Evolutionary conservation across 371 early-diverging fungal species (phyloP), one percentile per base, ranked within the genome.

Genomic region (Syncephalastrum sp.): DNA sequence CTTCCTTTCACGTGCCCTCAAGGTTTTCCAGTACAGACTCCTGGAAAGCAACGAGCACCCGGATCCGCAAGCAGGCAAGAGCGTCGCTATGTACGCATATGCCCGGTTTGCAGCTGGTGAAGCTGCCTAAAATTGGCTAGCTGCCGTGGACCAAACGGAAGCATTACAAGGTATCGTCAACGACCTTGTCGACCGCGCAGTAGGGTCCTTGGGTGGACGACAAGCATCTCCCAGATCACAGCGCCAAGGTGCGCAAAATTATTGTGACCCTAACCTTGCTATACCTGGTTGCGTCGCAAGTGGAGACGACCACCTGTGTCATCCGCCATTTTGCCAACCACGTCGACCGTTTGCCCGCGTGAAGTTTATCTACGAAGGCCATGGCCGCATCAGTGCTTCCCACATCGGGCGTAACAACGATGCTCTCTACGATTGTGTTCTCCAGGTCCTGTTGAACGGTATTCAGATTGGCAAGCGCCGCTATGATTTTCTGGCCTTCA

Each of bases 401-500:
- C 48, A 50, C 48, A 58, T 47, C 3, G 52, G 52, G 0, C 38
- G 44, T 10, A 50, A 56, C 6, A 74, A 71, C 42, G 72, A 75
- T 19, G 73, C 66, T 3, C 64, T 83, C 8, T 83, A 80, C 54
- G 62, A 75, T 14, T 75, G 81, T 1, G 70, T 85, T 19, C 82
- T 74, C 57, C 53, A 69, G 6, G 69, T 82, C 0, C 42, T 90
- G 13, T 51, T 57, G 5, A 60, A 75, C 17, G 91, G 91, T 4
- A 72, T 91, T 42, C 69, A 68, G 43, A 71, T 89, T 24, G 86
- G 86, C 0, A 59, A 70, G 8, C 77, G 81, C 1, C 72, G 74
- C 2, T 90, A 86, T 56, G 81, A 86, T 16, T 91, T 91, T 54
- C 55, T 93, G 47, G 91, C 90, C 0, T 88, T 85, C 55, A 88